Percentiles rank a stretch among this genome's conserved stretches.
Evolutionary conservation across 2,329 filamentous ascomycete species (phyloP).

Genomic region (Fusarium verrucosum): DNA sequence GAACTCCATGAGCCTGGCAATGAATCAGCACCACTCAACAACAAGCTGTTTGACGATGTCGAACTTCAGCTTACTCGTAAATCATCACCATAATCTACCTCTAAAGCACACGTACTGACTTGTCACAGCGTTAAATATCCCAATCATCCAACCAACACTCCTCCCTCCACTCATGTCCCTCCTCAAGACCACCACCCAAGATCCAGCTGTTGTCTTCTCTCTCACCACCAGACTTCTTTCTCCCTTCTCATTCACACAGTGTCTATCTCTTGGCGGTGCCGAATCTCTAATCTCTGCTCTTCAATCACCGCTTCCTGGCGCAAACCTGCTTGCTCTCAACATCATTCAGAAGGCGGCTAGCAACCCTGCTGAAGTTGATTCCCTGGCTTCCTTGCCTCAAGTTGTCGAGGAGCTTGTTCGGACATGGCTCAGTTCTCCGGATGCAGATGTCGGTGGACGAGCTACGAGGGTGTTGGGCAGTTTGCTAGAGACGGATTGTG

Average conservation of each 20-base stretch:
- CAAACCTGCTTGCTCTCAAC: slow-evolving; percentile 66
- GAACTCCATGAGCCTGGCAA: slow-evolving; percentile 54
- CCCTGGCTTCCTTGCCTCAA: slow-evolving; percentile 60
- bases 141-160: slow-evolving; percentile 60
- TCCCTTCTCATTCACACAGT: slow-evolving; percentile 61
- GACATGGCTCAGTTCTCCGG: slow-evolving; percentile 62
- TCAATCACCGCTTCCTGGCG: slow-evolving; percentile 62
- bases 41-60: slow-evolving; percentile 66
- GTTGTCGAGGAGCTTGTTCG: slow-evolving; percentile 60
- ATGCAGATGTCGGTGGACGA: slow-evolving; percentile 65
- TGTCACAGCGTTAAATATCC: slow-evolving; percentile 59
- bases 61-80: slow-evolving; percentile 66
- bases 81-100: no score
- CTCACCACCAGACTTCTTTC: slow-evolving; percentile 65
- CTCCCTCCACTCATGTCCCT: slow-evolving; percentile 64
- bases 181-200: slow-evolving; percentile 60
- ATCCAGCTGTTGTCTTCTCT: slow-evolving; percentile 61
- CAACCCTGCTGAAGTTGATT: slow-evolving; percentile 58
- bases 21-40: slow-evolving; percentile 54
- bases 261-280: slow-evolving; percentile 62
- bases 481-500: slow-evolving; percentile 65
- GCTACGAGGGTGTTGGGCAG: slow-evolving; percentile 61
- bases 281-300: slow-evolving; percentile 63
- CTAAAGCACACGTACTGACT: neutral
- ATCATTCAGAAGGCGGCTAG: slow-evolving; percentile 65